Base-by-base conservation (phyloP, 768 basidiomycete genomes). In the Xerocomellus dryophilus region DNA sequence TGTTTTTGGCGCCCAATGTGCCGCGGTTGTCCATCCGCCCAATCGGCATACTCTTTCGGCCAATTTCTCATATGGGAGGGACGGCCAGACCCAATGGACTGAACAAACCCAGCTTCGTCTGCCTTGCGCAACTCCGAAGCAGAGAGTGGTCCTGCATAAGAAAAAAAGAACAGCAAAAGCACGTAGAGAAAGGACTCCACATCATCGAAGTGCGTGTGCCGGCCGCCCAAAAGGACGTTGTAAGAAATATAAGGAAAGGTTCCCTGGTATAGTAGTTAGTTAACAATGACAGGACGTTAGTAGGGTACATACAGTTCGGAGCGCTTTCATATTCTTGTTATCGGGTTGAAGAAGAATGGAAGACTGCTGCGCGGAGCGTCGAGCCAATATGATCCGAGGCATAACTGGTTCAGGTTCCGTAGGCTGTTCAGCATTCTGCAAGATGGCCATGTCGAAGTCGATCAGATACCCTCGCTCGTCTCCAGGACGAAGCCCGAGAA, bases 401-500 rank as follows among this genome's bases (percentile, higher is more conserved):
- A n/a, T n/a, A n/a, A n/a, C n/a, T n/a, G n/a, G n/a, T n/a, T n/a
- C n/a, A n/a, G n/a, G n/a, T n/a, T n/a, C n/a, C n/a, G n/a, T 8
- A 12, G 11, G 34, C 34, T 34, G 12, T 34, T 34, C 34, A 14
- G 34, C 34, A 14, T 34, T 5, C 34, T 34, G 34, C 12, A 34
- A 7, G 6, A 34, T 14, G 6, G 34, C 34, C 34, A 34, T 34
- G 15, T 34, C 34, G 6, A 34, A 15, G 34, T 15, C 34, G 14
- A 34, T 34, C 15, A 34, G 34, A 34, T 34, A 34, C 35, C 68
- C 69, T 25, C 50, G n/a, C 29, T 49, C 54, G 4, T 31, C 56
- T 46, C 50, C 51, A 25, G 47, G 53, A 11, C 18, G 35, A 10
- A 6, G 41, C 8, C 56, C 54, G 9, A 72, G 65, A 8, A 72